phyloP scores from a whole-genome alignment of 169 alveolate genomes.

The Cyclospora cayetanensis region DNA sequence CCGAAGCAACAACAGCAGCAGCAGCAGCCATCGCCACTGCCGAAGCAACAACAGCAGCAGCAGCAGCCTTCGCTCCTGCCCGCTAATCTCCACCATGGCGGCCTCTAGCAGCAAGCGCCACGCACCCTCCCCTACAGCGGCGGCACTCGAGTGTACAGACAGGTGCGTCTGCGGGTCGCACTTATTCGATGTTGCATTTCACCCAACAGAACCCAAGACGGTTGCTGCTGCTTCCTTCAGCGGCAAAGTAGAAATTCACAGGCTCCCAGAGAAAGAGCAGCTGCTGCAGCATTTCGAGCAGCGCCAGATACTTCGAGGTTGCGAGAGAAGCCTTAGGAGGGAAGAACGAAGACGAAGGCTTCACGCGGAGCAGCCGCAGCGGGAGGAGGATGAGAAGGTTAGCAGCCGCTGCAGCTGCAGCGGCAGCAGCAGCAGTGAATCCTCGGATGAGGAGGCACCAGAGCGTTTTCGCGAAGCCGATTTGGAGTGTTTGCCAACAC shows the following conservation, averaged over 20 bases:
- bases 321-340: neutral
- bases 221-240: slow-evolving; percentile 13
- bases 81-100: neutral
- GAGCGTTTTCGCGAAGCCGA: neutral
- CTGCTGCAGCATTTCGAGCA: slow-evolving; percentile 15
- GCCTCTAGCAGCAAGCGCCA: neutral
- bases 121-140: neutral
- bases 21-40: neutral
- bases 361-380: neutral
- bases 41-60: neutral
- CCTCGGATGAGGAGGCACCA: neutral
- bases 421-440: neutral
- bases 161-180: neutral
- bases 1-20: neutral
- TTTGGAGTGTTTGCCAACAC: neutral
- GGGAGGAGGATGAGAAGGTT: neutral
- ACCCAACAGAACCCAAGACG: neutral
- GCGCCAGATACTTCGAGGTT: neutral
- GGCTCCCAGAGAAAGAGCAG: neutral
- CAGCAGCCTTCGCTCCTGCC: slow-evolving; percentile 25
- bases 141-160: slow-evolving; percentile 21
- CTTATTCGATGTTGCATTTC: slow-evolving; percentile 32
- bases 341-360: neutral
- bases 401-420: neutral
- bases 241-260: slow-evolving; percentile 27